A percentile compares a stretch with the other conserved stretches of the same genome.
These are phyloP conservation scores for Cutaneotrichosporon cutaneum DNA, from an alignment of 1,284 basidiomycete species.

Conservation along the genomic window DNA sequence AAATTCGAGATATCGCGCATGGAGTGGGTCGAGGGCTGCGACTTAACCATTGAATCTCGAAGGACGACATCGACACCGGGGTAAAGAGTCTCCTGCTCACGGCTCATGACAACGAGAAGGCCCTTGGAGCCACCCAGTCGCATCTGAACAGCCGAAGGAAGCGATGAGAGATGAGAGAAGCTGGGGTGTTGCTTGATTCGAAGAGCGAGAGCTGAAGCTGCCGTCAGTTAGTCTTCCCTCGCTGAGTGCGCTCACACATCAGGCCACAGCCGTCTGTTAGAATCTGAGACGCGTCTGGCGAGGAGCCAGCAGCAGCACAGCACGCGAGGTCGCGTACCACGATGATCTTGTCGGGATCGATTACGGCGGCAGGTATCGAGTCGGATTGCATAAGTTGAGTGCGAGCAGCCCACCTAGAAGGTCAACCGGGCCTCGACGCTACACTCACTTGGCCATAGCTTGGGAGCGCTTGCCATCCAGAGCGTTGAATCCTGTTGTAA, in stretches of 20 bases:
- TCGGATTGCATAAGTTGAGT: slow-evolving; percentile 41
- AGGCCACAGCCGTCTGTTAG: slow-evolving; percentile 46
- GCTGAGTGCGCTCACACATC: slow-evolving; percentile 34
- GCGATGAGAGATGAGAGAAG: slow-evolving; percentile 16
- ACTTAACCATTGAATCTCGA: slow-evolving; percentile 44
- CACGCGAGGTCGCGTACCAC: slow-evolving; percentile 34
- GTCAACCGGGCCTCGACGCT: neutral
- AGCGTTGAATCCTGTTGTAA: slow-evolving; percentile 35
- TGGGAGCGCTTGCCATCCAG: slow-evolving; percentile 36
- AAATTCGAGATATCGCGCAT: slow-evolving; percentile 31
- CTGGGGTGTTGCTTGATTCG: slow-evolving; percentile 25
- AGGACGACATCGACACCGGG: slow-evolving; percentile 36
- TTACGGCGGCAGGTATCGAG: slow-evolving; percentile 29
- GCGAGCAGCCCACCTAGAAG: slow-evolving; percentile 37
- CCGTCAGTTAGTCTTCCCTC: neutral
- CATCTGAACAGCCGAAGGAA: slow-evolving; percentile 38
- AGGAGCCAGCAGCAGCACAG: slow-evolving; percentile 28
- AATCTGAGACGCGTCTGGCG: slow-evolving; percentile 9
- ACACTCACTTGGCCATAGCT: slow-evolving; percentile 40
- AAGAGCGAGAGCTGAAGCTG: slow-evolving; percentile 34
- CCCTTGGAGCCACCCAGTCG: slow-evolving; percentile 44
- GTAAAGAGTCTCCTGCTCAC: slow-evolving; percentile 23
- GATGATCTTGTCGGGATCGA: slow-evolving; percentile 18
- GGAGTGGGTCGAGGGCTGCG: slow-evolving; percentile 20
- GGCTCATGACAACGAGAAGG: slow-evolving; percentile 39